A percentile compares a stretch with the other conserved stretches of the same genome.
Conservation (phyloP, 2,329 filamentous ascomycete genomes). For the Hypoxylon sp. region DNA sequence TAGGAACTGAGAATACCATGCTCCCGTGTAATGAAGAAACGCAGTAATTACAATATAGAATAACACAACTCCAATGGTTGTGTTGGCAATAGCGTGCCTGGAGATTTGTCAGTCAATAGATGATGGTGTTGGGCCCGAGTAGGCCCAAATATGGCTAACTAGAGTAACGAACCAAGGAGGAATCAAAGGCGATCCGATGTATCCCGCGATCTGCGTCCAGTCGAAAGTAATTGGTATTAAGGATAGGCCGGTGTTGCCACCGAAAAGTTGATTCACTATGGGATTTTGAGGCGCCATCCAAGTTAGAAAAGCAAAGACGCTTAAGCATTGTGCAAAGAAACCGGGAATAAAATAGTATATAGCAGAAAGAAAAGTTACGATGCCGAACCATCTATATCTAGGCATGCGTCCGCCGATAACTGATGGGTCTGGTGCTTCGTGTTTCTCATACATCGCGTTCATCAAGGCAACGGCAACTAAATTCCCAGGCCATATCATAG, state of each 20-base stretch:
- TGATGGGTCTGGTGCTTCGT: constrained; percentile 64
- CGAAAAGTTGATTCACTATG: constrained; percentile 80
- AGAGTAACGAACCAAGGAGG: constrained; percentile 71
- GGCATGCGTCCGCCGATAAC: constrained; percentile 76
- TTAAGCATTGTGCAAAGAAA: constrained; percentile 77
- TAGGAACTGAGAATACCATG: constrained; percentile 75
- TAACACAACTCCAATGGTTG: constrained; percentile 74
- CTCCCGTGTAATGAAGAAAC: constrained; percentile 74
- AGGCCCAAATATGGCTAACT: neutral
- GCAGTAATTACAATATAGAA: constrained; percentile 75
- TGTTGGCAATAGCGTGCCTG: constrained; percentile 81
- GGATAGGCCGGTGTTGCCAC: constrained; percentile 76
- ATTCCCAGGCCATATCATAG: constrained; percentile 82
- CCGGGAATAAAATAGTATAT: constrained; percentile 79
- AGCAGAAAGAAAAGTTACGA: constrained; percentile 71
- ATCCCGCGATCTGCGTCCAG: constrained; percentile 81
- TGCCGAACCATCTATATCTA: constrained; percentile 75
- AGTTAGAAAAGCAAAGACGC: constrained; percentile 78
- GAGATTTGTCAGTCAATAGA: constrained; percentile 3
- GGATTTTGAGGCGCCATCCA: constrained; percentile 80
- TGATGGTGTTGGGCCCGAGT: neutral
- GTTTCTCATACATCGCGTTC: constrained; percentile 79
- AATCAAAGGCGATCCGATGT: constrained; percentile 76
- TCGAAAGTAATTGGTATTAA: constrained; percentile 82
- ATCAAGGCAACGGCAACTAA: constrained; percentile 77